Conservation (phyloP, 202 grass and related monocot genomes). For the Carex arenaria region DNA sequence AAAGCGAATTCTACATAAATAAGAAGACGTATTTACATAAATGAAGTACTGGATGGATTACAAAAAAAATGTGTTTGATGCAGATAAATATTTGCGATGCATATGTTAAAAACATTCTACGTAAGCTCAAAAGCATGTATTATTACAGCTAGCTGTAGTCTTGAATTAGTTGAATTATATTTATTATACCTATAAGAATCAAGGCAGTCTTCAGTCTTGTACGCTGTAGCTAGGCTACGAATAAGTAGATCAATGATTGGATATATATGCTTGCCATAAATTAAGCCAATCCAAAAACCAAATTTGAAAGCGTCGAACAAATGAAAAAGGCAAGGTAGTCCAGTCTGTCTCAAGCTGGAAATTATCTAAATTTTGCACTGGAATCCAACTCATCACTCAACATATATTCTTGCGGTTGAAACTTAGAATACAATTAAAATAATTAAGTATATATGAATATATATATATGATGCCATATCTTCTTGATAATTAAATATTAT, state of each 20-base stretch:
- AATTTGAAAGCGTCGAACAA: slow-evolving; percentile 16
- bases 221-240: background rate
- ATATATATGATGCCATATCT: background rate
- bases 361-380: slow-evolving; percentile 3
- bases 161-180: background rate
- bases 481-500: background rate
- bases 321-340: background rate
- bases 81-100: too few relatives aligned
- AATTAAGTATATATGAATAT: too few relatives aligned
- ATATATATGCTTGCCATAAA: background rate
- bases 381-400: slow-evolving; percentile 16
- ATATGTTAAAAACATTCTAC: too few relatives aligned
- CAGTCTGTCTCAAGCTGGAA: slow-evolving; percentile 21
- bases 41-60: too few relatives aligned
- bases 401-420: slow-evolving; percentile 3
- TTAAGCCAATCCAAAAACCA: slow-evolving; percentile 5
- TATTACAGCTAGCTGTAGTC: background rate
- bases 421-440: too few relatives aligned
- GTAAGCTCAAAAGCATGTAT: too few relatives aligned
- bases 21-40: too few relatives aligned
- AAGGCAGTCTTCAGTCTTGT: background rate
- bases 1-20: too few relatives aligned
- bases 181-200: background rate
- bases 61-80: too few relatives aligned
- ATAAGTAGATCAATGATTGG: slow-evolving; percentile 14